Conservation (phyloP, 139 green algal genomes). For the Chlorella vulgaris region DNA sequence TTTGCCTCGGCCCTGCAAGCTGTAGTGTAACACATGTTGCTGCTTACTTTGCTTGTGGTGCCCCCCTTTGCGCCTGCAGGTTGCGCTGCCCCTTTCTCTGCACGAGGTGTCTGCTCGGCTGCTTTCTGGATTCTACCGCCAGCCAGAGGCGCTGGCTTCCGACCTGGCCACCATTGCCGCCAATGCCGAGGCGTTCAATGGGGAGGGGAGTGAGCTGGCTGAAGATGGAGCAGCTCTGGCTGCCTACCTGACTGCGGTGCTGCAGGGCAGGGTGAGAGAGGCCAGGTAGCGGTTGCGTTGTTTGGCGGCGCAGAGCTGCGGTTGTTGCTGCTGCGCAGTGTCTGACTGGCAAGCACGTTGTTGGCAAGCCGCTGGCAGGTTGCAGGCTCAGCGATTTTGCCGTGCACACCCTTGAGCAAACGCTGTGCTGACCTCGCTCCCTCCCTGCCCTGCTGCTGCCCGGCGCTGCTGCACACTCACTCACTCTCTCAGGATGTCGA, state of each 20-base stretch:
- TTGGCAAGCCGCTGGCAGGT: background rate
- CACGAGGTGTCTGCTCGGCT: slow-evolving; percentile 42
- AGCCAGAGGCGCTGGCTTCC: slow-evolving; percentile 38
- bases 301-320: no score
- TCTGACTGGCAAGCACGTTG: background rate
- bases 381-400: background rate
- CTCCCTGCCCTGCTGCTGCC: background rate
- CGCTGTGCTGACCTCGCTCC: background rate
- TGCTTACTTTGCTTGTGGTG: background rate
- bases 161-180: slow-evolving; percentile 48
- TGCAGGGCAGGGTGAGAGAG: slow-evolving; percentile 3
- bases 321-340: background rate
- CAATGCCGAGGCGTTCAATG: slow-evolving; percentile 64
- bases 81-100: slow-evolving; percentile 60
- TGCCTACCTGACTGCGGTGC: slow-evolving; percentile 23
- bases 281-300: background rate
- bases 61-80: slow-evolving; percentile 15
- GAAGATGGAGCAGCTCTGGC: slow-evolving; percentile 25
- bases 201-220: slow-evolving; percentile 34
- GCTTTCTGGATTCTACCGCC: slow-evolving; percentile 53
- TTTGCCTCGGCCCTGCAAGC: background rate
- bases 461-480: background rate
- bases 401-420: background rate
- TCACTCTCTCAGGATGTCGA: slow-evolving; percentile 3
- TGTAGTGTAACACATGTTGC: no score